These are phyloP conservation scores for Acrocalymma vagum DNA, from an alignment of 2,329 filamentous ascomycete species.

Conservation along the genomic window DNA sequence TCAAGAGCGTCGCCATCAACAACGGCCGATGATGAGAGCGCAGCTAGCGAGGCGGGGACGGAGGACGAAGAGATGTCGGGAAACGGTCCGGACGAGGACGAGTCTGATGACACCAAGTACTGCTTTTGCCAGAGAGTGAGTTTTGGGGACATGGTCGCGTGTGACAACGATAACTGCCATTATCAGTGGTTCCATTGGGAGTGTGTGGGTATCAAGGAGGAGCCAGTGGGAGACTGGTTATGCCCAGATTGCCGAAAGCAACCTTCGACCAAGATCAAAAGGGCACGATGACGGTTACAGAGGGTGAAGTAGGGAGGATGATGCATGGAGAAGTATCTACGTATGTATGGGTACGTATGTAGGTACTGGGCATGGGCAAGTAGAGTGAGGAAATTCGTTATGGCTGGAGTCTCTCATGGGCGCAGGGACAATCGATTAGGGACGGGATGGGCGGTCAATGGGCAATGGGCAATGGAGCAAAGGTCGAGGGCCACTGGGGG, in stretches of 20 bases:
- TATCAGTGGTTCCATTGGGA: conserved; percentile 91
- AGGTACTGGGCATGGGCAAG: too few relatives aligned
- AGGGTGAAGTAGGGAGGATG: conserved; percentile 4
- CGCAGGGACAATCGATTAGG: too few relatives aligned
- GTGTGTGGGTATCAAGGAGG: conserved; percentile 59
- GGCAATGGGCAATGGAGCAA: too few relatives aligned
- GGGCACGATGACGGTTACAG: conserved; percentile 45
- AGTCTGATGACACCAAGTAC: conserved; percentile 79
- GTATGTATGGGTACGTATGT: too few relatives aligned
- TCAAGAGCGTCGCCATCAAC: conserved; percentile 52
- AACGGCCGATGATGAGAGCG: conserved; percentile 61
- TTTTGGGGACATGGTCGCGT: conserved; percentile 89
- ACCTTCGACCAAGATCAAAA: conserved; percentile 51
- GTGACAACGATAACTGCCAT: conserved; percentile 82
- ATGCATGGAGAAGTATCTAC: too few relatives aligned
- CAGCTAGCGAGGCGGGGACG: conserved; percentile 55
- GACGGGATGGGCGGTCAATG: too few relatives aligned
- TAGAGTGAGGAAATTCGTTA: too few relatives aligned
- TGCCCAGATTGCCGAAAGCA: conserved; percentile 54
- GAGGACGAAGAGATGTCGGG: conserved; percentile 62
- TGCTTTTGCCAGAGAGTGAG: conserved; percentile 85
- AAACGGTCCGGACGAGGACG: conserved; percentile 66
- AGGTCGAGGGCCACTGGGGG: too few relatives aligned
- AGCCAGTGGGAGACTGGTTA: conserved; percentile 60
- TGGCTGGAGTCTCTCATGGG: too few relatives aligned